A percentile compares a stretch with the other conserved stretches of the same genome.
Evolutionary conservation across 495 filamentous ascomycete species (phyloP).

Genomic region (Neurospora sp.): DNA sequence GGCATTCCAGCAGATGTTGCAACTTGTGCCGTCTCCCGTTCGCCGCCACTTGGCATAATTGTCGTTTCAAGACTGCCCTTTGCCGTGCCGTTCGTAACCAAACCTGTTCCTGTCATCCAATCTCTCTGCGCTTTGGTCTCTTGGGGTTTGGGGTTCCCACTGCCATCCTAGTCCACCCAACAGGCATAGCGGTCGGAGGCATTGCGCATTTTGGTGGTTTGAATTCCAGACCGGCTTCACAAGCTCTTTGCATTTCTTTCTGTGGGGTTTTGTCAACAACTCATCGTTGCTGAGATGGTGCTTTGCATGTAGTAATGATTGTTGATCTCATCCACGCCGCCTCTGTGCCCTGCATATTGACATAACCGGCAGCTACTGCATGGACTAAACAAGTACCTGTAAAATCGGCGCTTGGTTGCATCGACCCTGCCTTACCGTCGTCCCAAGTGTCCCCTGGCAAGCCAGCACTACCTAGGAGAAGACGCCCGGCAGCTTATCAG

Average conservation of each 20-base stretch:
- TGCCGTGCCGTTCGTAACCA: not conserved
- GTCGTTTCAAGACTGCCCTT: not conserved
- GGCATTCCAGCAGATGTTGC: not conserved
- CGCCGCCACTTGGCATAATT: not conserved
- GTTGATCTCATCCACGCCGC: not conserved
- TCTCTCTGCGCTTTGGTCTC: not conserved
- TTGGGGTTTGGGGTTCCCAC: not conserved
- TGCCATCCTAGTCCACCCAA: not conserved
- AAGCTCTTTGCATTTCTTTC: not conserved
- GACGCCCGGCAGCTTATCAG: not conserved
- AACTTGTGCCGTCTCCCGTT: not conserved
- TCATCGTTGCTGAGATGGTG: not conserved
- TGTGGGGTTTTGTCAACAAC: not conserved
- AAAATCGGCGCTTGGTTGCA: not conserved
- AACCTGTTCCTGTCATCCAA: not conserved
- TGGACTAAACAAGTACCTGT: not conserved
- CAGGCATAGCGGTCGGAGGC: not conserved
- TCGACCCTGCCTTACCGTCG: not conserved
- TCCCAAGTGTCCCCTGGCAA: not conserved
- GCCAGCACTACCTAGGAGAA: not conserved
- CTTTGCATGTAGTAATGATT: not conserved
- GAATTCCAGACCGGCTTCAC: not conserved
- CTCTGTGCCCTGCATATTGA: not conserved
- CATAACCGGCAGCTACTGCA: not conserved
- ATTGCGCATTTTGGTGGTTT: not conserved